Evolutionary conservation across 352 stramenopile species (phyloP).

Genomic region (Blastocystis sp.): DNA sequence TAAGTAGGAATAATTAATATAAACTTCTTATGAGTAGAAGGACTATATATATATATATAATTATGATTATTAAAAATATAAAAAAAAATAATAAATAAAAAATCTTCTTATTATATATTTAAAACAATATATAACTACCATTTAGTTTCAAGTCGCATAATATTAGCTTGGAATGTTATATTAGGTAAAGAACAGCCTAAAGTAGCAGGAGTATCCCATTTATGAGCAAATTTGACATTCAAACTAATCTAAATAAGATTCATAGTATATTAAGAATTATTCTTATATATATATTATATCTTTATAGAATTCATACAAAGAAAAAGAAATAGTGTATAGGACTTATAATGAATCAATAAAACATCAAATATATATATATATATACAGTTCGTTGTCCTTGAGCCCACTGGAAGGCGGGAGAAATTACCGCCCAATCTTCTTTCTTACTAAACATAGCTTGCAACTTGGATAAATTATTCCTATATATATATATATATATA

Average conservation of each 20-base stretch:
- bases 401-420: slow-evolving; percentile 36
- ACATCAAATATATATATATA: background rate
- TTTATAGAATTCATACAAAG: too few relatives aligned
- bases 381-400: slow-evolving; percentile 25
- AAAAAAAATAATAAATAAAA: too few relatives aligned
- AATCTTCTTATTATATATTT: too few relatives aligned
- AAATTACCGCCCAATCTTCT: slow-evolving; percentile 30
- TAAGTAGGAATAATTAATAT: slow-evolving; percentile 4
- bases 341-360: too few relatives aligned
- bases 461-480: slow-evolving; percentile 31
- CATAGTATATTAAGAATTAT: too few relatives aligned
- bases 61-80: too few relatives aligned
- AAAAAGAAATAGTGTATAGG: too few relatives aligned
- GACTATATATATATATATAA: too few relatives aligned
- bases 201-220: slow-evolving; percentile 36
- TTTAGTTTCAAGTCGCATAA: slow-evolving; percentile 23
- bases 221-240: slow-evolving; percentile 36
- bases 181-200: slow-evolving; percentile 27
- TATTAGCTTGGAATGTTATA: slow-evolving; percentile 25
- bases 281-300: too few relatives aligned
- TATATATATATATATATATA: too few relatives aligned
- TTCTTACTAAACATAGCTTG: slow-evolving; percentile 29
- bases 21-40: slow-evolving; percentile 38
- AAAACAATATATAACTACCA: background rate
- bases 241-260: slow-evolving; percentile 30